Evolutionary conservation across 371 early-diverging fungal genomes (phyloP), one percentile per base, ranked within the genome.

Genomic region (Aphelidium insulamus): DNA sequence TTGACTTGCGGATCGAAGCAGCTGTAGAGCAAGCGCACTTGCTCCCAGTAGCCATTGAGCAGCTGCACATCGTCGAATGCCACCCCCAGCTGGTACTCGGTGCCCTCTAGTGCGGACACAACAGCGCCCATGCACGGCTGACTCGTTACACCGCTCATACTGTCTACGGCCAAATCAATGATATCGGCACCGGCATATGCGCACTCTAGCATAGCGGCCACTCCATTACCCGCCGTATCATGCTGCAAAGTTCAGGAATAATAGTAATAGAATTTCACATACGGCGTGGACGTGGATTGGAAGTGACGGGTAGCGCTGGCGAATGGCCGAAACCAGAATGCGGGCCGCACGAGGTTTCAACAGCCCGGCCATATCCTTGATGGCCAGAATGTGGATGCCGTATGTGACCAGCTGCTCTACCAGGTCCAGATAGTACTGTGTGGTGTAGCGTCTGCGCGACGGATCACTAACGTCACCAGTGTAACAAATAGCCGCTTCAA

Each of bases 281-380:
- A n/a, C n/a, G 2, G 90, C 87, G 59, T 88, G 90, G 21, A 91
- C 72, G 48, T 88, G 92, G 41, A 91, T 86, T 10, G 83, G 84
- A 14, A 91, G 55, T 37, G 78, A 66, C n/a, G 88, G 92, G 66
- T 77, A 80, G 32, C 65, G 64, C 39, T 62, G 52, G 34, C 92
- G 70, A 45, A 91, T 77, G 33, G 79, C 63, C 14, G 77, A 65
- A 18, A 91, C 50, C 25, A 91, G 50, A 18, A 82, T 38, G 26
- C 52, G 72, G 26, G 92, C 86, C 5, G 87, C 85, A 14, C 65
- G 54, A 10, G 92, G 92, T 57, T 84, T 87, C 37, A 91, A 62
- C 16, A 91, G 60, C 37, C 90, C 92, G 32, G 92, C 92, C 92
- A 91, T 91, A 46, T 91, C 92, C 60, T 91, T 91, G 53, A 91